Percentiles rank a stretch among this genome's conserved stretches.
Evolutionary conservation across 306 rosid genomes (phyloP).

Genomic region (Citrullus colocynthis): DNA sequence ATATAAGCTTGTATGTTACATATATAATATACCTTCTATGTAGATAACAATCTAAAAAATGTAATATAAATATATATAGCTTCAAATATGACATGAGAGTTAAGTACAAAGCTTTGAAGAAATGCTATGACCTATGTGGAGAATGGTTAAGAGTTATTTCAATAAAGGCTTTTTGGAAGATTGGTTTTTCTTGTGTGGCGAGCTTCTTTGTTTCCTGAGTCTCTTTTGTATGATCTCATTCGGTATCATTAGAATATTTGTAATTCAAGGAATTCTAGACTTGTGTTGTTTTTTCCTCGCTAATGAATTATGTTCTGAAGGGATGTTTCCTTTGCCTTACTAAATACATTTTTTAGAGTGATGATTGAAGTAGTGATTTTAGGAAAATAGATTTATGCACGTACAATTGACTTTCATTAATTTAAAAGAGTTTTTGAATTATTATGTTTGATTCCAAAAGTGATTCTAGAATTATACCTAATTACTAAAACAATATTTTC

Average conservation of each 20-base stretch:
- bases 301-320: too few relatives aligned
- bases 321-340: too few relatives aligned
- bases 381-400: too few relatives aligned
- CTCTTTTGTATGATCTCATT: not conserved
- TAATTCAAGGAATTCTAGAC: not conserved
- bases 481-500: too few relatives aligned
- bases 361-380: too few relatives aligned
- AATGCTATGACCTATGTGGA: not conserved
- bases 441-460: too few relatives aligned
- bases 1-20: not conserved
- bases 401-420: too few relatives aligned
- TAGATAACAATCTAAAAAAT: not conserved
- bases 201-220: not conserved
- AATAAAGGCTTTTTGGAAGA: not conserved
- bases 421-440: too few relatives aligned
- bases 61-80: not conserved
- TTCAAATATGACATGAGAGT: not conserved
- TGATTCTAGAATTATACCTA: too few relatives aligned
- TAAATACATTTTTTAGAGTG: too few relatives aligned
- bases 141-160: not conserved
- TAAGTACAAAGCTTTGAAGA: not conserved
- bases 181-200: not conserved
- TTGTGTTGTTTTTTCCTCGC: not conserved
- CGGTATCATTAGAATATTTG: not conserved
- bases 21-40: not conserved